Evolutionary conservation across 2,329 filamentous ascomycete species (phyloP).

Genomic region (Ceratocystis cacaofunesta): DNA sequence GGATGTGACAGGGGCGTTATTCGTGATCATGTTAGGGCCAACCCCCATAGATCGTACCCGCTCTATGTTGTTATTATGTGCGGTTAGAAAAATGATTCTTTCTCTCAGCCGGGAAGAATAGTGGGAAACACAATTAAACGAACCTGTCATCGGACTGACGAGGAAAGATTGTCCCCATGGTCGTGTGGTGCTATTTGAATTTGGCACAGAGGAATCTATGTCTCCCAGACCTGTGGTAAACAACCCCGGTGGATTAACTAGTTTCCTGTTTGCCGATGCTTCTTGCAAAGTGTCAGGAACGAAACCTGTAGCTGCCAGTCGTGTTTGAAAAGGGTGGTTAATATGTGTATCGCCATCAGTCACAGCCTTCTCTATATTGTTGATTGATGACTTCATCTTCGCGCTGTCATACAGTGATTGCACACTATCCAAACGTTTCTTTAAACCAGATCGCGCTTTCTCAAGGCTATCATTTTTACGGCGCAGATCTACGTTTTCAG

Average conservation of each 20-base stretch:
- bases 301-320: not conserved
- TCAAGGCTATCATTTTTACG: slow-evolving; percentile 59
- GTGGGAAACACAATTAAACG: not conserved
- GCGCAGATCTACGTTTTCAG: slow-evolving; percentile 47
- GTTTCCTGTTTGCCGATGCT: not conserved
- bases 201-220: not conserved
- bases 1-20: slow-evolving; percentile 10
- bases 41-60: slow-evolving; percentile 22
- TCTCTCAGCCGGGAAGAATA: not conserved
- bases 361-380: slow-evolving; percentile 40
- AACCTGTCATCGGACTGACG: not conserved
- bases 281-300: not conserved
- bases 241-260: not conserved
- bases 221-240: not conserved
- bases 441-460: slow-evolving; percentile 54
- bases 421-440: slow-evolving; percentile 49
- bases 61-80: not conserved
- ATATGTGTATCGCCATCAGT: slow-evolving; percentile 24
- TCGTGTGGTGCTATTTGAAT: not conserved
- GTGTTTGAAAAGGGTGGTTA: not conserved
- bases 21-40: slow-evolving; percentile 21
- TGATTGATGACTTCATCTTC: slow-evolving; percentile 39
- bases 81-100: not conserved
- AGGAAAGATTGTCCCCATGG: slow-evolving; percentile 1
- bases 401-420: slow-evolving; percentile 51